These are phyloP conservation scores for Pythium sukuiense DNA, from an alignment of 352 stramenopile genomes.

Conservation along the genomic window DNA sequence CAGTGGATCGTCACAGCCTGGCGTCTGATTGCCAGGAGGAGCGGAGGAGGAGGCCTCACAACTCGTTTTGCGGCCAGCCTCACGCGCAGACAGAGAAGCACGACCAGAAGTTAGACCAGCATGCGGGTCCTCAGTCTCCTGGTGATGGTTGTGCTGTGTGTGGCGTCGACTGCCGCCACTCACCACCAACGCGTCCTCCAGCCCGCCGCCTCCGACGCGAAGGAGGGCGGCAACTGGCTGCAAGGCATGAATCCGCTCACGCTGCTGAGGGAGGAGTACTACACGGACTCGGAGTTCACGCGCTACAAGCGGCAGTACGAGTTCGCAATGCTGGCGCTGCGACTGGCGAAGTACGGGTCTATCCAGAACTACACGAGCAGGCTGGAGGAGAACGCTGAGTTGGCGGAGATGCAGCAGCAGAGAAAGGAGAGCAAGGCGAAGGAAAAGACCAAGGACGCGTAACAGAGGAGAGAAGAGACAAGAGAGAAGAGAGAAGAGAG, in stretches of 20 bases:
- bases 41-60: background rate
- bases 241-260: too few species aligned
- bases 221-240: too few species aligned
- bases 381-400: conserved; percentile 18
- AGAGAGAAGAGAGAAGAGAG: background rate
- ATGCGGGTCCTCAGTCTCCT: background rate
- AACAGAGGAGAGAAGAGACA: background rate
- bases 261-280: too few species aligned
- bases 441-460: background rate
- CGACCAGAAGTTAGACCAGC: background rate
- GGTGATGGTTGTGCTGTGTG: too few species aligned
- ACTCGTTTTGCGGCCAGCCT: too few species aligned
- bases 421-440: conserved; percentile 8
- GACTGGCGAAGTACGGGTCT: background rate
- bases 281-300: background rate
- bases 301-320: background rate
- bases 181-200: too few species aligned
- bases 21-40: background rate
- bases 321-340: conserved; percentile 2
- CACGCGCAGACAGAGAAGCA: too few species aligned
- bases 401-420: conserved; percentile 21
- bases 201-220: too few species aligned
- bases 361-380: background rate
- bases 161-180: too few species aligned
- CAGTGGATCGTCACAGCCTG: background rate